Evolutionary conservation across 257 asterid genomes (phyloP).

Genomic region (Scutellaria barbata): DNA sequence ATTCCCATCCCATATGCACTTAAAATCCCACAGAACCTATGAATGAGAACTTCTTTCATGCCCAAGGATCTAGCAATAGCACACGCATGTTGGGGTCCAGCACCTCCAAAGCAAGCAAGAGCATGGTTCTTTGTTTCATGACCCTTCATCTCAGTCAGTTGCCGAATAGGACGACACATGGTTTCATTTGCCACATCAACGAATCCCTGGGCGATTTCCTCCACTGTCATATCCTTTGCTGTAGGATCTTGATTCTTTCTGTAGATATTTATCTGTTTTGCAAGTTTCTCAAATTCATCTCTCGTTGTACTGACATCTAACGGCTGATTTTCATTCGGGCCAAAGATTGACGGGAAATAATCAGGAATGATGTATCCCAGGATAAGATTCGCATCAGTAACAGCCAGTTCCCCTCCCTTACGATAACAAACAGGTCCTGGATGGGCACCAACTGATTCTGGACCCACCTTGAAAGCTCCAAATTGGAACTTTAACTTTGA

Average conservation of each 20-base stretch:
- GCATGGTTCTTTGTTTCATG: constrained; percentile 92
- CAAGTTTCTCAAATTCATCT: constrained; percentile 75
- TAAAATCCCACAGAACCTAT: constrained; percentile 89
- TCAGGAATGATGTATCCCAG: constrained; percentile 86
- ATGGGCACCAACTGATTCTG: constrained; percentile 97
- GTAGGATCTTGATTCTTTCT: constrained; percentile 71
- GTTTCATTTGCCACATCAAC: constrained; percentile 93
- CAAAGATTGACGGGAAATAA: constrained; percentile 91
- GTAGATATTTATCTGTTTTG: constrained; percentile 71
- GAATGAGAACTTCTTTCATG: constrained; percentile 90
- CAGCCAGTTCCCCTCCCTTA: constrained; percentile 91
- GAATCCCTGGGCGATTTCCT: constrained; percentile 91
- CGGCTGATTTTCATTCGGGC: constrained; percentile 85
- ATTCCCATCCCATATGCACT: constrained; percentile 99
- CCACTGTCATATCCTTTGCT: constrained; percentile 83
- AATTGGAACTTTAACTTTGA: constrained; percentile 88
- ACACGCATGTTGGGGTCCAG: constrained; percentile 99
- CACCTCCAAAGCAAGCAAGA: constrained; percentile 98
- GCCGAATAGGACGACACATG: constrained; percentile 97
- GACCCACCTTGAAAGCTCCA: constrained; percentile 97
- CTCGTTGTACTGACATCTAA: constrained; percentile 72
- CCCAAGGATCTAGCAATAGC: constrained; percentile 97
- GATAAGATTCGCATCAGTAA: constrained; percentile 93
- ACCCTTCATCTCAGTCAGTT: constrained; percentile 97
- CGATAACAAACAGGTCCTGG: constrained; percentile 98